Evolutionary conservation across 2,329 filamentous ascomycete genomes (phyloP).

Genomic region (Fusarium torreyae): DNA sequence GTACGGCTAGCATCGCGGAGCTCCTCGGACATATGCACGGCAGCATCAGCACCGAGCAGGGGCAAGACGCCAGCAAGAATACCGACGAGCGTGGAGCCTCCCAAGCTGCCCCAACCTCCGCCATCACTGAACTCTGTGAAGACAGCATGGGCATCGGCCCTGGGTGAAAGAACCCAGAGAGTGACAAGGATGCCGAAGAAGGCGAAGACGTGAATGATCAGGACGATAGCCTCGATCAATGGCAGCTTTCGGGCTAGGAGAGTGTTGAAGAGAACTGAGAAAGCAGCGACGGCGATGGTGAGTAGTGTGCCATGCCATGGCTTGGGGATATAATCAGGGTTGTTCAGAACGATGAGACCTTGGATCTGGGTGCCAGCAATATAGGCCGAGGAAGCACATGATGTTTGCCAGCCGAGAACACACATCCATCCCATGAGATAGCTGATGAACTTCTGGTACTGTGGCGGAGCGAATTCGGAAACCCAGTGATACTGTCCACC

Average conservation of each 20-base stretch:
- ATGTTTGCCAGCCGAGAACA: slow-evolving; percentile 62
- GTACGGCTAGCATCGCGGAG: slow-evolving; percentile 42
- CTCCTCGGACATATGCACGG: slow-evolving; percentile 46
- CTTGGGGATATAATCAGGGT: slow-evolving; percentile 29
- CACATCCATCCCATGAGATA: slow-evolving; percentile 66
- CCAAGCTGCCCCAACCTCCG: slow-evolving; percentile 39
- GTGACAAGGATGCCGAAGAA: slow-evolving; percentile 44
- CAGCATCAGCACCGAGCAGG: slow-evolving; percentile 42
- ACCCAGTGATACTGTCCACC: slow-evolving; percentile 74
- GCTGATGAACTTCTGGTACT: slow-evolving; percentile 66
- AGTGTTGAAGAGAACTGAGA: slow-evolving; percentile 42
- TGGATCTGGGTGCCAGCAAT: slow-evolving; percentile 62
- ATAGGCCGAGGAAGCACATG: slow-evolving; percentile 58
- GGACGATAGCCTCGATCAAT: slow-evolving; percentile 29
- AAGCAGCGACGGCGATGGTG: slow-evolving; percentile 26
- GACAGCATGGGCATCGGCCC: slow-evolving; percentile 31
- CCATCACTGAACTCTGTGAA: slow-evolving; percentile 44
- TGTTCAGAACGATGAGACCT: slow-evolving; percentile 57
- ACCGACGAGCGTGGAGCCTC: slow-evolving; percentile 40
- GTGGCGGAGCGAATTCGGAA: slow-evolving; percentile 65
- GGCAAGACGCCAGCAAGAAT: slow-evolving; percentile 42
- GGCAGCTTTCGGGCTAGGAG: slow-evolving; percentile 37
- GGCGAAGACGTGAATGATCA: slow-evolving; percentile 44
- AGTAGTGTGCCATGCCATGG: slow-evolving; percentile 44
- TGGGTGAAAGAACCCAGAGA: slow-evolving; percentile 43